phyloP scores from a whole-genome alignment of 805 yeast species.

The Tetrapisispora pingtungensis region DNA sequence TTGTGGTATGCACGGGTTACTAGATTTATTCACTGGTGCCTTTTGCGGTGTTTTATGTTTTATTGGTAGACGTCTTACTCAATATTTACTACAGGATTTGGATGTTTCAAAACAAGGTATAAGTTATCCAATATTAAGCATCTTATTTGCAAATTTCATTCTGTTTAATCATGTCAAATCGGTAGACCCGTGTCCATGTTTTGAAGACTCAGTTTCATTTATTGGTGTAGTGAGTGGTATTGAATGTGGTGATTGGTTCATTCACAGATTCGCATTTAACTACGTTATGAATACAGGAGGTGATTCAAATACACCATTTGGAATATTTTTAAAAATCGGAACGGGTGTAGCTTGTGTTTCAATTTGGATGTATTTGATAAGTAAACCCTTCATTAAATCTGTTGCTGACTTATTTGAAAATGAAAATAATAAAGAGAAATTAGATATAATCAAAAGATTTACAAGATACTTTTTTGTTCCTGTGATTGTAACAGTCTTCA shows the following conservation, averaged over 20 bases:
- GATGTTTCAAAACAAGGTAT: constrained; percentile 13
- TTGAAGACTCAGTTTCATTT: constrained; percentile 90
- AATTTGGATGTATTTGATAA: constrained; percentile 55
- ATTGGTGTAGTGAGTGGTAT: constrained; percentile 78
- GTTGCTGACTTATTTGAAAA: constrained; percentile 13
- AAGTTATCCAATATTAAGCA: constrained; percentile 30
- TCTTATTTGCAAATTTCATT: constrained; percentile 37
- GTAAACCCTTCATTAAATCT: constrained; percentile 53
- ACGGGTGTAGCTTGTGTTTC: constrained; percentile 57
- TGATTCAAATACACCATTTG: constrained; percentile 32
- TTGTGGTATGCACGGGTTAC: constrained; percentile 96
- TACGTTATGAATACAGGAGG: constrained; percentile 25
- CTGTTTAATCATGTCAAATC: constrained; percentile 74
- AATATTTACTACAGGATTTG: not conserved
- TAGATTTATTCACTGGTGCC: constrained; percentile 63
- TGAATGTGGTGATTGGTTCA: constrained; percentile 51
- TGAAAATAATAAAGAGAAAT: constrained; percentile 32
- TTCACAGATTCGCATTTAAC: constrained; percentile 18
- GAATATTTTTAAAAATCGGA: constrained; percentile 6
- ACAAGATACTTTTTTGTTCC: constrained; percentile 79
- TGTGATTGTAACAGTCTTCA: constrained; percentile 35
- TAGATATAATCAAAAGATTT: constrained; percentile 67
- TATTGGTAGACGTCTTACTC: constrained; percentile 30
- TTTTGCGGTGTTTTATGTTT: constrained; percentile 49
- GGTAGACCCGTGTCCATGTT: constrained; percentile 94